A percentile compares a stretch with the other conserved stretches of the same genome.
phyloP scores from a whole-genome alignment of 1,284 basidiomycete genomes.

The Tylopilus orsonianus region DNA sequence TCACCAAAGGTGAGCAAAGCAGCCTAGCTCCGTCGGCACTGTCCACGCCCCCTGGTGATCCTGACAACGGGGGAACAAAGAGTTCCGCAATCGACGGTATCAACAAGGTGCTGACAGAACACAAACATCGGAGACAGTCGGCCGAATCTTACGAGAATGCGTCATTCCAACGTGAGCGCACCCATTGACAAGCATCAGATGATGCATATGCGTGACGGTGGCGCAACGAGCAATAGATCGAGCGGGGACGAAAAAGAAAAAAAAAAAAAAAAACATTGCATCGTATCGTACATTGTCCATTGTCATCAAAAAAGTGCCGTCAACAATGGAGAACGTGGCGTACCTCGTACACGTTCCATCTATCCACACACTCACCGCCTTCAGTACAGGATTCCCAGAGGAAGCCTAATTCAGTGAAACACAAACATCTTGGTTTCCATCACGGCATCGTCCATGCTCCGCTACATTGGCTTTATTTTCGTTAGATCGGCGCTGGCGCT shows the following conservation, averaged over 20 bases:
- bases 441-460: slow-evolving; percentile 23
- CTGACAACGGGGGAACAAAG: slow-evolving; percentile 9
- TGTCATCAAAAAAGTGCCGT: slow-evolving; percentile 9
- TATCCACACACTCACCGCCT: slow-evolving; percentile 6
- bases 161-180: background rate
- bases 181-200: background rate
- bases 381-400: slow-evolving; percentile 8
- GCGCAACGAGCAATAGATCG: slow-evolving; percentile 24
- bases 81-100: slow-evolving; percentile 3
- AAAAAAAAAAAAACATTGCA: slow-evolving; percentile 2
- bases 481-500: slow-evolving; percentile 26
- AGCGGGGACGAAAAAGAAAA: background rate
- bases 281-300: slow-evolving; percentile 2
- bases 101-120: slow-evolving; percentile 4
- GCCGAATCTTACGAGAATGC: slow-evolving; percentile 20
- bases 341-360: slow-evolving; percentile 11
- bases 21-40: slow-evolving; percentile 18
- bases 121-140: slow-evolving; percentile 14
- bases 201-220: slow-evolving; percentile 15
- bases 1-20: slow-evolving; percentile 9
- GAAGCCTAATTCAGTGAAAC: slow-evolving; percentile 13
- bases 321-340: slow-evolving; percentile 18
- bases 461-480: slow-evolving; percentile 16
- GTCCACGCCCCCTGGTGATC: slow-evolving; percentile 22
- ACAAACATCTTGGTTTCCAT: slow-evolving; percentile 6